These are phyloP conservation scores for Cyberlindnera petersonii DNA, from an alignment of 805 yeast species.

Conservation along the genomic window DNA sequence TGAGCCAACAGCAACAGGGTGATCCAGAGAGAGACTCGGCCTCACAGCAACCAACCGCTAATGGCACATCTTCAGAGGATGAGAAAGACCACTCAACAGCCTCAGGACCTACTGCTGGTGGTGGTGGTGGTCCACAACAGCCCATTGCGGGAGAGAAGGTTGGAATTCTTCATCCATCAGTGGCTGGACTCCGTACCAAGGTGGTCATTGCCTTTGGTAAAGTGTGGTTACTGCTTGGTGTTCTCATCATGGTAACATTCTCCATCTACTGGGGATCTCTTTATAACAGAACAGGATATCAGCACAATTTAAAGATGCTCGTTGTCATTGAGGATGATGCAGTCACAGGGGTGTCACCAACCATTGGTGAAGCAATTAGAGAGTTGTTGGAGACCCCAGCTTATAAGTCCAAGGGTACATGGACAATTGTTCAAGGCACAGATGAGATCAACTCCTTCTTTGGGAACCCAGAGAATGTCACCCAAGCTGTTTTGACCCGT, in stretches of 20 bases:
- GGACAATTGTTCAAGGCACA: slow-evolving; percentile 28
- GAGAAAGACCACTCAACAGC: not conserved
- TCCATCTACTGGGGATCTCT: slow-evolving; percentile 38
- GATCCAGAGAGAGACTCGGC: not conserved
- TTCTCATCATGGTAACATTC: slow-evolving; percentile 33
- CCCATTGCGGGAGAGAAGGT: slow-evolving; percentile 17
- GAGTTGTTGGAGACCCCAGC: slow-evolving; percentile 4
- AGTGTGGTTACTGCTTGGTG: slow-evolving; percentile 29
- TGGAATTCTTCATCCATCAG: slow-evolving; percentile 13
- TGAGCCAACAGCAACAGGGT: slow-evolving; percentile 3
- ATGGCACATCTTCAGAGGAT: not conserved
- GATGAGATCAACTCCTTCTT: slow-evolving; percentile 24
- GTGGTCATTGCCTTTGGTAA: slow-evolving; percentile 12
- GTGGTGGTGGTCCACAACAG: slow-evolving; percentile 1
- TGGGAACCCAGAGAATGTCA: slow-evolving; percentile 22
- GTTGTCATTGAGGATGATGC: slow-evolving; percentile 33
- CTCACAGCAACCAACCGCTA: too few species aligned
- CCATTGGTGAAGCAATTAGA: slow-evolving; percentile 28
- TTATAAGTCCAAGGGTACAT: slow-evolving; percentile 35
- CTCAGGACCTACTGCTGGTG: slow-evolving; percentile 2
- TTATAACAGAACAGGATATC: slow-evolving; percentile 27
- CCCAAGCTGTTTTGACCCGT: slow-evolving; percentile 37
- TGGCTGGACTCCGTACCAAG: slow-evolving; percentile 14
- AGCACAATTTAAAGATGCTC: slow-evolving; percentile 27
- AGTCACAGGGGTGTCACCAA: slow-evolving; percentile 17